phyloP scores from a whole-genome alignment of 2,329 filamentous ascomycete genomes.

The Metarhizium brunneum region DNA sequence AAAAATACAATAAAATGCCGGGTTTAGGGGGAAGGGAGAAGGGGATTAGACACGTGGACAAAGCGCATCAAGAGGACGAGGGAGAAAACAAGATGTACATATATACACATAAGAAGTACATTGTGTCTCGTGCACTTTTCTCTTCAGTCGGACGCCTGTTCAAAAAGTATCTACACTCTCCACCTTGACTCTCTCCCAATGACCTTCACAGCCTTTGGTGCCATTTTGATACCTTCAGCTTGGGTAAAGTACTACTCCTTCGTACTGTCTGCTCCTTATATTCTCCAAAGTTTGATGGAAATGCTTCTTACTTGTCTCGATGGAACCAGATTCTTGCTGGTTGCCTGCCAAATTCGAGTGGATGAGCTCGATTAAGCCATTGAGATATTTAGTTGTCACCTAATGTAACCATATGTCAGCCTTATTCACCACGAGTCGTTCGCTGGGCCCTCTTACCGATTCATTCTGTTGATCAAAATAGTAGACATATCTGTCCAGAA shows the following conservation, averaged over 20 bases:
- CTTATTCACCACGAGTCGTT: not conserved
- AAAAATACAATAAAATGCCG: too few species aligned
- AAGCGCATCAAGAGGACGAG: not conserved
- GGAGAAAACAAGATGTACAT: not conserved
- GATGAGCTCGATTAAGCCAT: conserved; percentile 95
- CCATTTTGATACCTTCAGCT: conserved; percentile 19
- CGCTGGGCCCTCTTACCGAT: conserved; percentile 46
- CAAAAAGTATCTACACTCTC: not conserved
- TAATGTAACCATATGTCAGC: conserved; percentile 18
- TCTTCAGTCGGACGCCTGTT: not conserved
- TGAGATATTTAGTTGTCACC: conserved; percentile 94
- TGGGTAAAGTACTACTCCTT: conserved; percentile 71
- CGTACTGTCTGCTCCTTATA: conserved; percentile 83
- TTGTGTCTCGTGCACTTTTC: conserved; percentile 4
- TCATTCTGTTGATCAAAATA: conserved; percentile 99
- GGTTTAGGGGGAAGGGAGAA: too few species aligned
- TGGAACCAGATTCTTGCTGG: conserved; percentile 67
- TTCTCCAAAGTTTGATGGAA: conserved; percentile 94
- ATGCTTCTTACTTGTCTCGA: conserved; percentile 87
- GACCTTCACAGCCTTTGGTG: not conserved
- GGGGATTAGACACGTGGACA: too few species aligned
- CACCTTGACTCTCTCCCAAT: not conserved
- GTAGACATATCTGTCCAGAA: conserved; percentile 95
- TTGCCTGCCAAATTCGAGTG: conserved; percentile 89
- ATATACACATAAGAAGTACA: conserved; percentile 6